A percentile compares a stretch with the other conserved stretches of the same genome.
These are phyloP conservation scores for Aspergillus fumigatiaffinis DNA, from an alignment of 2,329 filamentous ascomycete genomes.

Conservation along the genomic window DNA sequence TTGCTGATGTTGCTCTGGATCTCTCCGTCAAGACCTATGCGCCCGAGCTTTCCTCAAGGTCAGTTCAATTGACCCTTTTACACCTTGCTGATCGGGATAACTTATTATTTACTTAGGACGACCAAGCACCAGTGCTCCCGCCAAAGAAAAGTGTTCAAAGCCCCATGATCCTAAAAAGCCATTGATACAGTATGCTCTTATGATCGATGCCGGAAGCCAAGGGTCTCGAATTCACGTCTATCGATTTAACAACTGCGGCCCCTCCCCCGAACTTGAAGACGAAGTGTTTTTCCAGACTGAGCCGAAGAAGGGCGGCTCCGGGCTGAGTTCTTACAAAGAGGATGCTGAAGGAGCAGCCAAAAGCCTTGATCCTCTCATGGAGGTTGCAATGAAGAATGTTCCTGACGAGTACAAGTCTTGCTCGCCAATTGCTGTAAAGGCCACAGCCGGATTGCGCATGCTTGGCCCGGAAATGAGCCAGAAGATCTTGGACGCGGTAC, in stretches of 20 bases:
- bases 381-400: slow-evolving; percentile 77
- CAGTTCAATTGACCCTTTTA: slow-evolving; percentile 3
- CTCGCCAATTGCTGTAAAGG: slow-evolving; percentile 94
- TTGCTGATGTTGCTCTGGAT: slow-evolving; percentile 56
- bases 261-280: slow-evolving; percentile 88
- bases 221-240: slow-evolving; percentile 98
- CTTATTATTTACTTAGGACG: slow-evolving; percentile 1
- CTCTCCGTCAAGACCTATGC: slow-evolving; percentile 37
- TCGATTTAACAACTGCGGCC: slow-evolving; percentile 97
- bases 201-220: slow-evolving; percentile 98
- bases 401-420: slow-evolving; percentile 88
- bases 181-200: slow-evolving; percentile 93
- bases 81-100: not conserved
- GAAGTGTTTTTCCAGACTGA: slow-evolving; percentile 93
- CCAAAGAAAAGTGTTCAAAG: slow-evolving; percentile 71
- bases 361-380: slow-evolving; percentile 83
- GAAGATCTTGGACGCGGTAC: slow-evolving; percentile 80
- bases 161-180: slow-evolving; percentile 86
- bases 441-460: slow-evolving; percentile 87
- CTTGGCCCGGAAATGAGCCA: slow-evolving; percentile 76
- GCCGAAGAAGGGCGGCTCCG: slow-evolving; percentile 72
- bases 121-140: slow-evolving; percentile 42
- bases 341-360: slow-evolving; percentile 85
- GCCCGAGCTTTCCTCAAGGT: slow-evolving; percentile 23
- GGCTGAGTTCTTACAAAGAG: slow-evolving; percentile 78